Evolutionary conservation across 2,329 filamentous ascomycete genomes (phyloP), one percentile per base, ranked within the genome.

Genomic region (Clarireedia hainanense): DNA sequence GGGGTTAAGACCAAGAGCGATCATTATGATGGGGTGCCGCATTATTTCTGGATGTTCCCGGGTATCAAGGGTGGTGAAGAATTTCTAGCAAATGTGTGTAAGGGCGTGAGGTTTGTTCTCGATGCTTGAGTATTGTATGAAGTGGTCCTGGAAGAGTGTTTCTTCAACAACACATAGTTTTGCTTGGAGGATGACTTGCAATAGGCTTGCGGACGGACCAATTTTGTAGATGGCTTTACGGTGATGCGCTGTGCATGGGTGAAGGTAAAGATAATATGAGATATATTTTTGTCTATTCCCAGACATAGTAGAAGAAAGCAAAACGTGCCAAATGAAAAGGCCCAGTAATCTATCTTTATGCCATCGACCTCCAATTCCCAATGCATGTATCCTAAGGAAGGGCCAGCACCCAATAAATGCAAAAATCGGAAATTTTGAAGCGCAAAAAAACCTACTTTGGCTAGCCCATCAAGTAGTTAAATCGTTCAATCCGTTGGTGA

Each of bases 21-120:
- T 39, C 55, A 60, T 34, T 68, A 69, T 57, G 57, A 61, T 4
- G 68, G 66, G 1, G 47, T 66, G 42, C 67, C 68, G 42, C 68
- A 71, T 60, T 71, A 68, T 37, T 71, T 66, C 26, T 55, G 52
- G 52, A 6, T 37, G 6, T 55, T 55, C 5, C 52, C 52, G 1
- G 15, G 26, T 12, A 37, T 50, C 0, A 42, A 50, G 3, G 26
- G 37, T 9, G 10, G 46, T 17, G 52, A 36, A 5, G 46, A 55
- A 4, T 42, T 37, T 55, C 36, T 55, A 12, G 47, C 3, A 1
- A 45, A 55, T 50, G 36, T 34, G 17, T 50, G 37, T 7, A 12
- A 37, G 10, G 52, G 52, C 6, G 52, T 37, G 10, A 55, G 7
- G 3, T 55, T 55, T 6, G 52, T 55, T 26, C 12, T 55, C 17